Conservation (phyloP, 768 basidiomycete species). For the Psilocybe azurescens region DNA sequence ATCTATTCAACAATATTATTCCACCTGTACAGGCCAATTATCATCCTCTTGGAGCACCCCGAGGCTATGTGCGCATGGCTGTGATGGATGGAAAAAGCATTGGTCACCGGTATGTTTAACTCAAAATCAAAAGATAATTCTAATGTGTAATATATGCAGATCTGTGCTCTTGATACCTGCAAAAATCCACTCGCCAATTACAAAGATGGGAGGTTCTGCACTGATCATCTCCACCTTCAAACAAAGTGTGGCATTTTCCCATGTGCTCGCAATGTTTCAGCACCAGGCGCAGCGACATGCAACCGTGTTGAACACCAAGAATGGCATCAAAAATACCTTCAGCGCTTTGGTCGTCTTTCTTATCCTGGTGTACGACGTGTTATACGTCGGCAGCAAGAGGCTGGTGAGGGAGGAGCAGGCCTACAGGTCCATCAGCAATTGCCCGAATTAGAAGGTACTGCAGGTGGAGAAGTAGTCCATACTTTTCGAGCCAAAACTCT, state of each 20-base stretch:
- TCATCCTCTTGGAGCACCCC: background rate
- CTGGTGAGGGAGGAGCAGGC: background rate
- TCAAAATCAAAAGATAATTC: background rate
- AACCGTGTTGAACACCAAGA: background rate
- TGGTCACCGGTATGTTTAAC: slow-evolving; percentile 19
- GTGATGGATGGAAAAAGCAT: slow-evolving; percentile 39
- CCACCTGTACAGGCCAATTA: background rate
- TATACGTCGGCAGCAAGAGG: slow-evolving; percentile 24
- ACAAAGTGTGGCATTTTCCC: slow-evolving; percentile 2
- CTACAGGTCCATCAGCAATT: slow-evolving; percentile 3
- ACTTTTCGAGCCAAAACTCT: slow-evolving; percentile 7
- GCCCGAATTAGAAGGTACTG: background rate
- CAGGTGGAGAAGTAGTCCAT: background rate
- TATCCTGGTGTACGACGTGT: slow-evolving; percentile 32
- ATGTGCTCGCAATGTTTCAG: background rate
- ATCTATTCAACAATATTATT: no score
- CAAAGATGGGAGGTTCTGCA: slow-evolving; percentile 35
- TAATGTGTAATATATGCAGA: slow-evolving; percentile 6
- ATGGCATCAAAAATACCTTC: background rate
- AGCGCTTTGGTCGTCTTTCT: slow-evolving; percentile 24
- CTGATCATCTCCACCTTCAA: slow-evolving; percentile 20
- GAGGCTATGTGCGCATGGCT: slow-evolving; percentile 31
- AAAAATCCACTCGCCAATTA: slow-evolving; percentile 28
- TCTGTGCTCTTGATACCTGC: slow-evolving; percentile 29
- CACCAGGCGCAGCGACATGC: background rate